phyloP scores from a whole-genome alignment of 2,329 filamentous ascomycete genomes.

The Stagonosporopsis rhizophila region DNA sequence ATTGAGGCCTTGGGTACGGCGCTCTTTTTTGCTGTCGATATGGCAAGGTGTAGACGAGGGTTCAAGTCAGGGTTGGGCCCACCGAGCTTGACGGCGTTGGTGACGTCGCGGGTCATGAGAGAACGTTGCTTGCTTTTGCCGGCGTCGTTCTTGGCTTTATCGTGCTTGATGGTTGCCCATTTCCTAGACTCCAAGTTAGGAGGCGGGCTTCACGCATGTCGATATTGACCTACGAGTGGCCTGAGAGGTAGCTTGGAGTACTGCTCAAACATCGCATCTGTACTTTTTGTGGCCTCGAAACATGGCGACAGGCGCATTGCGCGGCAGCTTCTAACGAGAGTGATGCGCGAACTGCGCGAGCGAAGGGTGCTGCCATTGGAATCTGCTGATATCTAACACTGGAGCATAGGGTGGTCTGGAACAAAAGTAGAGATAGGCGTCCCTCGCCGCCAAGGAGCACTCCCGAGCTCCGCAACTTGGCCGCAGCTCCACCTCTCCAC shows the following conservation, averaged over 20 bases:
- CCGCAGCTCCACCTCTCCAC: conserved; percentile 29
- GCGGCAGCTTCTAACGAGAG: conserved; percentile 14
- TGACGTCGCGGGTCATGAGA: conserved; percentile 74
- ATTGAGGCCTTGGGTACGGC: conserved; percentile 85
- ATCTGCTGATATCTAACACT: background rate
- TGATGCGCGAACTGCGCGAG: conserved; percentile 25
- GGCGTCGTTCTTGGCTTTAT: conserved; percentile 85
- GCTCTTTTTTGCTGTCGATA: conserved; percentile 81
- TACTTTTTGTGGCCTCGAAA: conserved; percentile 15
- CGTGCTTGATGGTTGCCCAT: conserved; percentile 96
- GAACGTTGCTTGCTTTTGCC: conserved; percentile 77
- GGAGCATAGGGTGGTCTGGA: conserved; percentile 8
- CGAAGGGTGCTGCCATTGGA: conserved; percentile 36
- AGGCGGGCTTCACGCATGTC: background rate
- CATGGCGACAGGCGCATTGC: conserved; percentile 32
- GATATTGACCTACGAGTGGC: conserved; percentile 41
- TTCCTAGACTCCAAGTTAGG: conserved; percentile 62
- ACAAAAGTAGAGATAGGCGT: conserved; percentile 26
- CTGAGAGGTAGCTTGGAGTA: conserved; percentile 38
- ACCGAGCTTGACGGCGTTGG: conserved; percentile 76
- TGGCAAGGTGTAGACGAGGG: conserved; percentile 73
- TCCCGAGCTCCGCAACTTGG: conserved; percentile 32
- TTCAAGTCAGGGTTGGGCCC: conserved; percentile 78
- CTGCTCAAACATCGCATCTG: conserved; percentile 39
- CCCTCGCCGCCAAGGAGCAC: conserved; percentile 34